Percentiles rank a stretch among this genome's conserved stretches.
phyloP scores from a whole-genome alignment of 306 rosid species.

The Vigna trinervia region DNA sequence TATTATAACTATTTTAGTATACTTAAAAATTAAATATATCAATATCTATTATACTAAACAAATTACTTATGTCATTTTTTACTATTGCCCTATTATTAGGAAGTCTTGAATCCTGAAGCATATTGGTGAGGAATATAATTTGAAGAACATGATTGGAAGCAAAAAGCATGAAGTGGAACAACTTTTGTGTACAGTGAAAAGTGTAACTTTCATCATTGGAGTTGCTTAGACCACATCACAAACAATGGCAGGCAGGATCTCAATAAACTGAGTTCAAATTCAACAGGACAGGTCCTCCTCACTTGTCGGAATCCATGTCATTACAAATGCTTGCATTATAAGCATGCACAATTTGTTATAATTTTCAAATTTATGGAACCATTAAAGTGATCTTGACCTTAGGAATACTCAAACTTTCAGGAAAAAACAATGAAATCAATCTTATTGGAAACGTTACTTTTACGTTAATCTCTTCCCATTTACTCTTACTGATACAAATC shows the following conservation, averaged over 20 bases:
- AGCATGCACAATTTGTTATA: not conserved
- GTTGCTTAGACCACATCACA: constrained; percentile 12
- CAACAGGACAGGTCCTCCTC: not conserved
- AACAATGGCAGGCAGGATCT: constrained; percentile 25
- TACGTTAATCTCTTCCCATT: constrained; percentile 14
- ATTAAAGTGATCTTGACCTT: not conserved
- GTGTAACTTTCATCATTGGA: constrained; percentile 22
- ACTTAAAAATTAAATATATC: too few relatives aligned
- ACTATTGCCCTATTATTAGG: too few relatives aligned
- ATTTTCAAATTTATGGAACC: not conserved
- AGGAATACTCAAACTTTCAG: not conserved
- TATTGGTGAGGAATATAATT: too few relatives aligned
- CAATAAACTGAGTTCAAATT: constrained; percentile 12
- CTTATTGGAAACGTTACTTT: constrained; percentile 10
- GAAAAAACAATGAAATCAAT: not conserved
- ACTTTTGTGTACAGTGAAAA: constrained; percentile 28
- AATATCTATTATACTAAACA: too few relatives aligned
- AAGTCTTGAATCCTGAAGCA: too few relatives aligned
- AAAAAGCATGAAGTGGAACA: not conserved
- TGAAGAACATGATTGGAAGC: not conserved
- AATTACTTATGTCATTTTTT: too few relatives aligned
- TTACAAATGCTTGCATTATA: not conserved
- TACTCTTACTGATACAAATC: not conserved
- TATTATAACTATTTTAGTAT: too few relatives aligned
- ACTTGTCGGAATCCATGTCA: constrained; percentile 13